Percentiles rank a stretch among this genome's conserved stretches.
phyloP scores from a whole-genome alignment of 208 protist genomes.

The Sergeia podlipaevii region DNA sequence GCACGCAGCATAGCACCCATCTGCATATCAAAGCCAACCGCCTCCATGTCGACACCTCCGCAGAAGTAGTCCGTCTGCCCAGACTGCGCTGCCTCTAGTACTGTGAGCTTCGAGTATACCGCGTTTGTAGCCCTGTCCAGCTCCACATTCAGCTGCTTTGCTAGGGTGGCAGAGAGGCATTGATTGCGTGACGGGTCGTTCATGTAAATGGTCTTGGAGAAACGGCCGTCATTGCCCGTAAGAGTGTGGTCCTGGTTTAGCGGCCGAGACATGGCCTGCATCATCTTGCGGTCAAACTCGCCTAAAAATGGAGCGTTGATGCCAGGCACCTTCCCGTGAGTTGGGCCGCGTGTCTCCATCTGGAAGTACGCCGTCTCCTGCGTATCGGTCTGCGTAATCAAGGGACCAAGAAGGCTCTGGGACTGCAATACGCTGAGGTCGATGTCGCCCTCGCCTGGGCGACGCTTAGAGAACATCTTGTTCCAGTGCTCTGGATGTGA shows the following conservation, averaged over 20 bases:
- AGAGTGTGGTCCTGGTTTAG: constrained; percentile 74
- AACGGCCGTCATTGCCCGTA: constrained; percentile 80
- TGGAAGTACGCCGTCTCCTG: constrained; percentile 56
- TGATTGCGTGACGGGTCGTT: constrained; percentile 82
- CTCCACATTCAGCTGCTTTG: constrained; percentile 53
- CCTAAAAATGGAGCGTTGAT: constrained; percentile 83
- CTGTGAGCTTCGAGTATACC: constrained; percentile 81
- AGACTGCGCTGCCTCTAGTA: constrained; percentile 86
- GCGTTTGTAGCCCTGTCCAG: constrained; percentile 84
- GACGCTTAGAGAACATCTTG: constrained; percentile 85
- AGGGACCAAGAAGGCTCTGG: constrained; percentile 61
- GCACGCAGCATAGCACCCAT: constrained; percentile 53
- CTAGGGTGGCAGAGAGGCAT: constrained; percentile 57
- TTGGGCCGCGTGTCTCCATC: constrained; percentile 60
- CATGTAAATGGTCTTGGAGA: constrained; percentile 86
- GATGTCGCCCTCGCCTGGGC: constrained; percentile 83
- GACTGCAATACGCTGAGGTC: constrained; percentile 54
- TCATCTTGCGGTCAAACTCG: constrained; percentile 87
- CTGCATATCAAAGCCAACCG: constrained; percentile 58
- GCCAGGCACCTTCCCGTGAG: constrained; percentile 69
- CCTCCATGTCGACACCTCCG: constrained; percentile 66
- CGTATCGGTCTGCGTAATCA: constrained; percentile 79
- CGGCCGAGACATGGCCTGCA: constrained; percentile 85
- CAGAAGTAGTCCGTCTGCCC: constrained; percentile 87
- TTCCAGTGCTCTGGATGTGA: constrained; percentile 90